Base-by-base conservation (phyloP, 441 rosid genomes). In the Aleurites moluccanus region DNA sequence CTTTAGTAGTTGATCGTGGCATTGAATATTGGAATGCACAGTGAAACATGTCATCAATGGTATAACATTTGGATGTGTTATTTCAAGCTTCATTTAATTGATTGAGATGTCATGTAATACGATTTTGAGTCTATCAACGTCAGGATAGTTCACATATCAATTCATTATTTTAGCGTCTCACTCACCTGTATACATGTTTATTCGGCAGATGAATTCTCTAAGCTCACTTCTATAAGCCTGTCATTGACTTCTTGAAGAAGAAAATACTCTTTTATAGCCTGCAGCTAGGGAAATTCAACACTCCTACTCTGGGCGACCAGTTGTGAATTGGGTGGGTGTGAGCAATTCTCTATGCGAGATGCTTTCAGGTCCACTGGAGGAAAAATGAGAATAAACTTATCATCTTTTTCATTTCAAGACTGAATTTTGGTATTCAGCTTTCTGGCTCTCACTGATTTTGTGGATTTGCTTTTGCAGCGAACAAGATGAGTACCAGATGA, bases 401-500 rank as follows among this genome's bases (percentile, higher is more conserved):
- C 10, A 18, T 53, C 20, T 53, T 20, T 52, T 20, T 15, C 25
- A 10, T 10, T 52, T 78, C 4, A 44, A 56, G n/a, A 70, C 52
- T 42, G 6, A 45, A 5, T 13, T 40, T n/a, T 14, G 44, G 50
- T 21, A 44, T 40, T n/a, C 23, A 28, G 62, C 38, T 67, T 60
- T 49, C 50, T 56, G 1, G 38, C 35, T 55, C 62, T 18, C 27
- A 35, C 28, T 30, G 20, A 10, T 35, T n/a, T 9, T 35, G 0
- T 50, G 55, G 33, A 35, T 66, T 23, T 45, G 52, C 50, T 44
- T 67, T 77, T 64, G 72, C 67, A 71, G 72, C 44, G 16, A 20
- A 30, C 28, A 45, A 30, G 23, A 25, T 4, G 27, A 6, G 64
- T 65, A 27, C 64, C 70, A 0, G 57, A 45, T 66, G 52, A 75